phyloP scores from a whole-genome alignment of 2,329 filamentous ascomycete species.

The Cladorrhinum sp. region DNA sequence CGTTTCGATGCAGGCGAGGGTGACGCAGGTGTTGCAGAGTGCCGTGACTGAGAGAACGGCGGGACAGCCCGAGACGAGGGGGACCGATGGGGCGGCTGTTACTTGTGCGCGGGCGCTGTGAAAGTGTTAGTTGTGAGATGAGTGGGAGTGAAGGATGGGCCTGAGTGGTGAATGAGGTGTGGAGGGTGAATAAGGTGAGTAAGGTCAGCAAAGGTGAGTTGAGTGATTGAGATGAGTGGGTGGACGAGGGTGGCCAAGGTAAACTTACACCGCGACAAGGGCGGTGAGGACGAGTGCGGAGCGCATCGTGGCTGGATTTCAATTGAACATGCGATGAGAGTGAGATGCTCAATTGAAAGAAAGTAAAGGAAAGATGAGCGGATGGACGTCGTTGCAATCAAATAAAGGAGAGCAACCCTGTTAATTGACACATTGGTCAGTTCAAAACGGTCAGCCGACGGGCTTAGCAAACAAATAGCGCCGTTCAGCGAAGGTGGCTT shows the following conservation, averaged over 20 bases:
- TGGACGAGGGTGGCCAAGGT: background rate
- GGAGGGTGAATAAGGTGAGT: background rate
- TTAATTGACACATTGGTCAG: background rate
- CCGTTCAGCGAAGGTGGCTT: background rate
- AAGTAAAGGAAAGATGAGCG: background rate
- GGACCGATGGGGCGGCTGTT: conserved; percentile 1
- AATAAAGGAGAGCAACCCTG: background rate
- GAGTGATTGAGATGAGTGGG: background rate
- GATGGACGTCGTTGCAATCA: background rate
- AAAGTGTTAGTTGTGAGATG: too few species aligned
- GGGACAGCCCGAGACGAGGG: conserved; percentile 22
- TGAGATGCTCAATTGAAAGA: background rate
- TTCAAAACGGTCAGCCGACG: background rate
- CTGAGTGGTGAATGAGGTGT: background rate
- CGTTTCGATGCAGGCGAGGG: conserved; percentile 19
- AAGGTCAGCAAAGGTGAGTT: background rate
- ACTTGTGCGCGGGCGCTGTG: background rate
- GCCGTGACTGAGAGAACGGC: conserved; percentile 23
- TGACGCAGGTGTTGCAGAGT: conserved; percentile 26
- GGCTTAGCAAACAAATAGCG: background rate
- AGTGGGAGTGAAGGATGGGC: too few species aligned
- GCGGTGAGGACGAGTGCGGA: background rate
- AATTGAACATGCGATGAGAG: background rate
- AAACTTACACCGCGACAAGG: background rate
- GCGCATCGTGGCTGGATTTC: background rate